Base-by-base conservation (phyloP, 2,329 filamentous ascomycete genomes). In the Trichoderma sp. region DNA sequence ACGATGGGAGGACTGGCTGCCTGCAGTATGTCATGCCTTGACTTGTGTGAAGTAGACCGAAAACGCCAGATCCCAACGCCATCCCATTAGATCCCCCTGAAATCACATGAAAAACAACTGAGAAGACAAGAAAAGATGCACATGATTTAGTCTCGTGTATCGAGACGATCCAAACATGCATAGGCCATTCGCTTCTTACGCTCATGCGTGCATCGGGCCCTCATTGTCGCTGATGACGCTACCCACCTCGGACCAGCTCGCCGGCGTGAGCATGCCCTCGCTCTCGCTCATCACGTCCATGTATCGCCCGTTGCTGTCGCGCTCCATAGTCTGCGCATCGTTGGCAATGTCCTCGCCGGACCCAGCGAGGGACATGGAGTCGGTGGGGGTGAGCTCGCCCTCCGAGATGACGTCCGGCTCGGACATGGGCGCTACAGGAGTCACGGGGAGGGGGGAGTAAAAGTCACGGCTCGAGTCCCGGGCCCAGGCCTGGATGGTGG, bases 401-500 rank as follows among this genome's bases (percentile, higher is more conserved):
- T 82, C 78, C 72, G 81, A 85, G 67, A 84, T 71, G 9, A 83
- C 67, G 66, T 84, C 83, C 19, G 79, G 79, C 74, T 84, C 85
- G 5, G 83, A 85, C 24, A 81, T 70, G 14, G 83, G 78, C 7
- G 78, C 73, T 5, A 78, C 76, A 2, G 82, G 83, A 1, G 83
- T 82, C 24, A 78, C 79, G 14, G 85, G 85, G 24, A 88, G 79
- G 5, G 86, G 85, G 6, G 85, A 88, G 78, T 88, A 88, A 71
- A 88, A 88, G 70, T 81, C 80, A 10, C 78, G 75, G 71, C 77
- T 77, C 5, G 82, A 83, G 65, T 80, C 77, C 69, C 86, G 81
- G 1, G 86, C 86, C 86, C 87, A 89, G 0, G 86, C 87, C 71
- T 89, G 85, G 69, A 89, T 88, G 1, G 85, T 86, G 52, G 83